phyloP scores from a whole-genome alignment of 371 early-diverging fungal species.

The Mortierella sp. region DNA sequence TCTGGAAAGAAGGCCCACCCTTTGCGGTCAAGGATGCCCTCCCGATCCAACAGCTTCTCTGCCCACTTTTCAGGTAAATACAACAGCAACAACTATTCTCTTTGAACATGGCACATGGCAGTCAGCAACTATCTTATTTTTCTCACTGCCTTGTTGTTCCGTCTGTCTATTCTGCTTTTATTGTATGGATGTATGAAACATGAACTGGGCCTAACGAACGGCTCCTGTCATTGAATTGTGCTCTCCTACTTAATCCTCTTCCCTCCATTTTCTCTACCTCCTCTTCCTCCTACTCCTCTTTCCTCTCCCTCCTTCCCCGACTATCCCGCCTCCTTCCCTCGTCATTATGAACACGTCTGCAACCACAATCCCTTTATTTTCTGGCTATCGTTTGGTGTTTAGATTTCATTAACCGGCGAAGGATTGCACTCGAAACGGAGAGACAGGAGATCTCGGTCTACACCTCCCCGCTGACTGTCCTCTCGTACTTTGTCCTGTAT shows the following conservation, averaged over 20 bases:
- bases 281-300: neutral
- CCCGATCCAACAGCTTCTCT: conserved; percentile 55
- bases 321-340: neutral
- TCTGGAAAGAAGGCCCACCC: conserved; percentile 19
- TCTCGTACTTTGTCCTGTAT: conserved; percentile 52
- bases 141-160: neutral
- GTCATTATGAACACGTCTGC: neutral
- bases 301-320: neutral
- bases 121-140: neutral
- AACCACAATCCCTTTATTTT: neutral
- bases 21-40: conserved; percentile 26
- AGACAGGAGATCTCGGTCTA: conserved; percentile 55
- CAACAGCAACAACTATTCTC: neutral
- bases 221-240: neutral
- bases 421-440: conserved; percentile 50
- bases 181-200: conserved; percentile 1
- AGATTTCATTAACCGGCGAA: conserved; percentile 52
- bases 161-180: too few species aligned
- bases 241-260: neutral
- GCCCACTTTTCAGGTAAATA: conserved; percentile 45
- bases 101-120: neutral
- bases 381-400: neutral
- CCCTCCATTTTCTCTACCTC: neutral
- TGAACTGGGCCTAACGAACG: neutral
- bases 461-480: conserved; percentile 51